Percentiles rank a stretch among this genome's conserved stretches.
These are phyloP conservation scores for Fennellomyces sp. DNA, from an alignment of 371 early-diverging fungal species.

Conservation along the genomic window DNA sequence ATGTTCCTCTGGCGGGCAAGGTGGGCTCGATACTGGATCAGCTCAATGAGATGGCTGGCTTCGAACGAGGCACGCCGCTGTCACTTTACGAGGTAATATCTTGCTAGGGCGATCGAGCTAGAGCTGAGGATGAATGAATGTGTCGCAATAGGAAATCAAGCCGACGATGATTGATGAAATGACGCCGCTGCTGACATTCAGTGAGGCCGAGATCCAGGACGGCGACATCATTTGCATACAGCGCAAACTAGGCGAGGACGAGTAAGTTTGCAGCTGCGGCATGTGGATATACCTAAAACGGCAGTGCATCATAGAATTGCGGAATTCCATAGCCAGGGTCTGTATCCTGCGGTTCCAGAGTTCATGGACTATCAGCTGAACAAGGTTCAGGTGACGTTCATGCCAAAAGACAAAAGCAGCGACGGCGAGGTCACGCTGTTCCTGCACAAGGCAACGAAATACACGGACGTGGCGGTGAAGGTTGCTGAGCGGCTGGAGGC, in stretches of 20 bases:
- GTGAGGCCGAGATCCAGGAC: constrained; percentile 78
- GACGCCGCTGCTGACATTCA: constrained; percentile 66
- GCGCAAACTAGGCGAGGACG: constrained; percentile 50
- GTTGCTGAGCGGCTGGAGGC: constrained; percentile 20
- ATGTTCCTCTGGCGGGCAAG: constrained; percentile 51
- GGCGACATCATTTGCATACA: constrained; percentile 94
- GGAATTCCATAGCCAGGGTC: constrained; percentile 17
- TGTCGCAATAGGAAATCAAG: constrained; percentile 76
- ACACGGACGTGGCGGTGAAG: constrained; percentile 24
- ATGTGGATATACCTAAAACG: background rate
- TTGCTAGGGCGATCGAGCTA: background rate
- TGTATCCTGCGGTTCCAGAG: constrained; percentile 55
- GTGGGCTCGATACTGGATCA: constrained; percentile 65
- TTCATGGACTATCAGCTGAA: constrained; percentile 79
- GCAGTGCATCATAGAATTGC: constrained; percentile 35
- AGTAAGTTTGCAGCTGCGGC: constrained; percentile 48
- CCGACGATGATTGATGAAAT: constrained; percentile 85
- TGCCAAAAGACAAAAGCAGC: constrained; percentile 45
- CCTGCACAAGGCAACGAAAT: constrained; percentile 24
- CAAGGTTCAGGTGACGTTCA: constrained; percentile 71
- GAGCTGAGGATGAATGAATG: background rate
- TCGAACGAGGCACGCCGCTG: constrained; percentile 61
- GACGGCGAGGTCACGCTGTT: constrained; percentile 24
- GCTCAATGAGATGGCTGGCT: constrained; percentile 53
- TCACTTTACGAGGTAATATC: constrained; percentile 67